Evolutionary conservation across 2,329 filamentous ascomycete species (phyloP), one percentile per base, ranked within the genome.

Genomic region (Blastomyces silverae): DNA sequence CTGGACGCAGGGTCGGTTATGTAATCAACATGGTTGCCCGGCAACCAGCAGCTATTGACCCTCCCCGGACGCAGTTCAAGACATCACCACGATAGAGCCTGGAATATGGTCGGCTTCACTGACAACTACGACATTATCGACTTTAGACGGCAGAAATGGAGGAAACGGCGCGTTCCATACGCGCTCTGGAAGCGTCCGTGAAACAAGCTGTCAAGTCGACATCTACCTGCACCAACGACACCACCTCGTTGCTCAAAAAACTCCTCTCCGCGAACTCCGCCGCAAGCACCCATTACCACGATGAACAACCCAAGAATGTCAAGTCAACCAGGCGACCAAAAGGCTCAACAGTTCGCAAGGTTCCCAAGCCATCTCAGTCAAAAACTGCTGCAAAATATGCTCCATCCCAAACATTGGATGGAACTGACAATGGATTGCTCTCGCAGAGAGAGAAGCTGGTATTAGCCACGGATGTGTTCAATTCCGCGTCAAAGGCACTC

Each of bases 181-280:
- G 71, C 66, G 71, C 73, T 65, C 66, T 74, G 22, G 68, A 73
- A 53, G 75, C 78, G 63, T 79, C 82, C 66, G 80, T 85, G 71
- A 86, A 85, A 71, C 76, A 78, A 66, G 83, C 83, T 53, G 76
- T 86, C 67, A 77, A 81, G 67, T 83, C 81, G 63, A 79, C 79
- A 15, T 75, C 81, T 58, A 85, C 80, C 69, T 87, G 84, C 74
- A 84, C 83, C 55, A 70, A 72, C 66, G 72, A 73, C 58, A 79
- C 77, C 17, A 73, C 79, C 62, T 69, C 73, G 64, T 73, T 76
- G 61, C 73, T 79, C 67, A 75, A 77, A 69, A 73, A 71, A 61
- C 74, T 79, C 57, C 73, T 79, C 66, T 68, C 69, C 34, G 64
- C 70, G 55, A 72, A 37, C 56, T 44, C 56, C 34, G 22, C 71